Percentiles rank a stretch among this genome's conserved stretches.
Evolutionary conservation across 371 early-diverging fungal genomes (phyloP).

Genomic region (Capillidium heterosporum): DNA sequence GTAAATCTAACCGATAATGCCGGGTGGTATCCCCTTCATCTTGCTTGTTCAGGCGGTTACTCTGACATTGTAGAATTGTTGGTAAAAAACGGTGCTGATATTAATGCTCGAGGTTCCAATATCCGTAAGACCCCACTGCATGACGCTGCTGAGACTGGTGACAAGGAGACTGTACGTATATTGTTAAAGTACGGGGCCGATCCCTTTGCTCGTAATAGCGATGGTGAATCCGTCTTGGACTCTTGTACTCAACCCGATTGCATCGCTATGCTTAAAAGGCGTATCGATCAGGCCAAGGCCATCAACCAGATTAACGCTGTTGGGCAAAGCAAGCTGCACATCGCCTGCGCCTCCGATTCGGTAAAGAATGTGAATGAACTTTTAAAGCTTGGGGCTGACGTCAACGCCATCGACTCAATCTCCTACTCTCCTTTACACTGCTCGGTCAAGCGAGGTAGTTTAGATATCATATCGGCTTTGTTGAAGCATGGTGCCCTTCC

Average conservation of each 20-base stretch:
- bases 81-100: conserved; percentile 28
- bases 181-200: conserved; percentile 40
- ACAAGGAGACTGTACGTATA: conserved; percentile 29
- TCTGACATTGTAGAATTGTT: conserved; percentile 32
- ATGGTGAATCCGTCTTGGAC: conserved; percentile 1
- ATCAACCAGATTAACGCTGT: not conserved
- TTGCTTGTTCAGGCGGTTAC: conserved; percentile 42
- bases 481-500: not conserved
- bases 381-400: conserved; percentile 4
- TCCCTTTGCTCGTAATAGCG: conserved; percentile 9
- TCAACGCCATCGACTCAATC: conserved; percentile 6
- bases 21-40: conserved; percentile 45
- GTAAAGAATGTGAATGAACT: conserved; percentile 24
- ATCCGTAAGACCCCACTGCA: conserved; percentile 62
- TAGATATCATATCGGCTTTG: not conserved
- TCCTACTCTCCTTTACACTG: conserved; percentile 33
- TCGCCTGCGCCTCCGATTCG: conserved; percentile 10
- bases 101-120: conserved; percentile 37
- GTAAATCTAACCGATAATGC: conserved; percentile 39
- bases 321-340: not conserved
- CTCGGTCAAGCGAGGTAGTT: not conserved
- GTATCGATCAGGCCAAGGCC: not conserved
- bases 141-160: conserved; percentile 55
- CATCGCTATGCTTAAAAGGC: not conserved
- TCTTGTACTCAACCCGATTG: not conserved